These are phyloP conservation scores for Plenodomus biglobosus DNA, from an alignment of 2,329 filamentous ascomycete species.

Conservation along the genomic window DNA sequence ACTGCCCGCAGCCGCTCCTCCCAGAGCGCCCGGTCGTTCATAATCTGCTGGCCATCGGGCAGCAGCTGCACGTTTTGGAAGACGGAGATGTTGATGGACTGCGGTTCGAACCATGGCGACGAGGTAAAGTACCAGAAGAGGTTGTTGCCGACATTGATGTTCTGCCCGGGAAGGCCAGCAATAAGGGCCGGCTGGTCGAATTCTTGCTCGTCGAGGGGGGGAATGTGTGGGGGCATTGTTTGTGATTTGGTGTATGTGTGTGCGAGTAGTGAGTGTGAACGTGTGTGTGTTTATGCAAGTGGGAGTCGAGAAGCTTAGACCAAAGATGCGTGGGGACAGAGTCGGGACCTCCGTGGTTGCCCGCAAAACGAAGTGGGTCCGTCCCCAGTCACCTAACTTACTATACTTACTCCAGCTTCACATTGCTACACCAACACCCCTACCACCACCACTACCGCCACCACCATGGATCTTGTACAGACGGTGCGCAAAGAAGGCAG, in stretches of 20 bases:
- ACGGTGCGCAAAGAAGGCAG: constrained; percentile 87
- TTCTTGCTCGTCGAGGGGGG: constrained; percentile 38
- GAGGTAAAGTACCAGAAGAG: constrained; percentile 64
- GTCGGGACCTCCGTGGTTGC: constrained; percentile 27
- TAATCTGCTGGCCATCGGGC: constrained; percentile 51
- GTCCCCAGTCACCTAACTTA: no score
- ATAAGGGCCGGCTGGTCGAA: constrained; percentile 29
- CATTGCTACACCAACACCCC: background rate
- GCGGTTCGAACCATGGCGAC: constrained; percentile 64
- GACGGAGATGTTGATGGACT: constrained; percentile 60
- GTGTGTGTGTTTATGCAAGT: constrained; percentile 2
- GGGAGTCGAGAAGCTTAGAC: constrained; percentile 2
- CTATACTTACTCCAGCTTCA: no score
- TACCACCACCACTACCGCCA: constrained; percentile 10
- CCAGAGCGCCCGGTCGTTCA: constrained; percentile 59
- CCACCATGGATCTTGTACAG: constrained; percentile 84
- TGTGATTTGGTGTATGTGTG: background rate
- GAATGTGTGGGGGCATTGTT: constrained; percentile 30
- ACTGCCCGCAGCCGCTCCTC: constrained; percentile 58
- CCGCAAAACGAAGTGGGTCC: constrained; percentile 22
- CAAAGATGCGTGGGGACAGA: constrained; percentile 5
- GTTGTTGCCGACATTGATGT: constrained; percentile 30
- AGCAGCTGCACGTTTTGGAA: constrained; percentile 55
- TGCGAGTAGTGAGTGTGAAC: constrained; percentile 4
- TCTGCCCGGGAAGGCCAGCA: constrained; percentile 21